Conservation (phyloP, 2,329 filamentous ascomycete species). For the Kalmusia sp. region DNA sequence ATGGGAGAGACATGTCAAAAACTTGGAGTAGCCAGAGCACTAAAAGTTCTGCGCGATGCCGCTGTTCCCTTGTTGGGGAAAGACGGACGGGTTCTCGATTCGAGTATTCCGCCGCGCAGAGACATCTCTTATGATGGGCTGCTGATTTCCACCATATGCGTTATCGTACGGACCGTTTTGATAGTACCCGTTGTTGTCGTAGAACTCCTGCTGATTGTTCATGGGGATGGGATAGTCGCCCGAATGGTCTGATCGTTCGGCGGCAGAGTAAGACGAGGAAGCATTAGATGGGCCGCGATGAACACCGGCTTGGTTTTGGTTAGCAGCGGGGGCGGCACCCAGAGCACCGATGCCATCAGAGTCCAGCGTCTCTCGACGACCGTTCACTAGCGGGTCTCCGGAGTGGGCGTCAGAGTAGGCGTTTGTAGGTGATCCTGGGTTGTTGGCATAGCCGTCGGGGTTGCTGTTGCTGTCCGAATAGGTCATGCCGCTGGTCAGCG, state of each 20-base stretch:
- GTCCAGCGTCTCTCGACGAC: slow-evolving; percentile 62
- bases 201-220: slow-evolving; percentile 58
- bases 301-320: slow-evolving; percentile 70
- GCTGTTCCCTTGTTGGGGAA: slow-evolving; percentile 86
- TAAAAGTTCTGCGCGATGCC: slow-evolving; percentile 98
- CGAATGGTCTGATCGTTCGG: slow-evolving; percentile 72
- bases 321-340: slow-evolving; percentile 69
- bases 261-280: slow-evolving; percentile 91
- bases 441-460: slow-evolving; percentile 60
- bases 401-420: slow-evolving; percentile 73
- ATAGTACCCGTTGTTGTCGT: slow-evolving; percentile 64
- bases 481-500: slow-evolving; percentile 76
- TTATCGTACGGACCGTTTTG: slow-evolving; percentile 62
- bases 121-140: slow-evolving; percentile 92
- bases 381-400: slow-evolving; percentile 67
- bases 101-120: slow-evolving; percentile 90
- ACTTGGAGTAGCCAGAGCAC: neutral
- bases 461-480: slow-evolving; percentile 75
- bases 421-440: slow-evolving; percentile 68
- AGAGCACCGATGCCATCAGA: slow-evolving; percentile 85
- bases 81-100: slow-evolving; percentile 89
- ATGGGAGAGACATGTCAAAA: slow-evolving; percentile 5
- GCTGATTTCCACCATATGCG: slow-evolving; percentile 60
- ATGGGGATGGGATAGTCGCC: slow-evolving; percentile 60
- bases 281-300: slow-evolving; percentile 93